Conservation (phyloP, 306 rosid species). For the Dryas alaskensis region DNA sequence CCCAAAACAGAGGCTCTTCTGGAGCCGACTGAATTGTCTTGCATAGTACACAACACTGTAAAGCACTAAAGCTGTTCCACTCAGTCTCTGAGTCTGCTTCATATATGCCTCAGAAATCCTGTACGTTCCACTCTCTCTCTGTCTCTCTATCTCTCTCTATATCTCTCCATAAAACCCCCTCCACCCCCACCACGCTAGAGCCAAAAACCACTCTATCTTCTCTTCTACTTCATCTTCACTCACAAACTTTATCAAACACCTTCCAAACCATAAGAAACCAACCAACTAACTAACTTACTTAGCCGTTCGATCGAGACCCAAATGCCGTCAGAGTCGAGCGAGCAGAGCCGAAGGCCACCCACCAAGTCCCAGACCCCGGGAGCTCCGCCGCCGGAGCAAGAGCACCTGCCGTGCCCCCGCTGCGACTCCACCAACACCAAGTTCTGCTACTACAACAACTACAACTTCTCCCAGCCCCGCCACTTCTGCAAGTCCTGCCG, state of each 20-base stretch:
- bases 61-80: conserved; percentile 50
- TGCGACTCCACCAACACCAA: conserved; percentile 95
- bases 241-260: neutral
- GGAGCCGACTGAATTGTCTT: conserved; percentile 53
- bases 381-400: conserved; percentile 72
- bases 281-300: neutral
- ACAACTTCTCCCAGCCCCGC: conserved; percentile 96
- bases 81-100: conserved; percentile 37
- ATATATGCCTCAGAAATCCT: conserved; percentile 58
- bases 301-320: neutral
- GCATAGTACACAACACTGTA: conserved; percentile 59
- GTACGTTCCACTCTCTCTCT: conserved; percentile 20
- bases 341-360: conserved; percentile 21
- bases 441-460: conserved; percentile 96
- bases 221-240: neutral
- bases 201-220: neutral
- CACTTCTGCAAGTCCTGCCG: conserved; percentile 98
- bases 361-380: conserved; percentile 32
- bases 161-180: conserved; percentile 43
- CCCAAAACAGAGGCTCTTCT: conserved; percentile 17
- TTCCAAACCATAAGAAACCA: neutral
- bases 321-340: conserved; percentile 69
- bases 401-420: conserved; percentile 88
- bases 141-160: neutral
- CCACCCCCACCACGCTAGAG: neutral